Base-by-base conservation (phyloP, 768 basidiomycete genomes). In the Pisolithus tinctorius region DNA sequence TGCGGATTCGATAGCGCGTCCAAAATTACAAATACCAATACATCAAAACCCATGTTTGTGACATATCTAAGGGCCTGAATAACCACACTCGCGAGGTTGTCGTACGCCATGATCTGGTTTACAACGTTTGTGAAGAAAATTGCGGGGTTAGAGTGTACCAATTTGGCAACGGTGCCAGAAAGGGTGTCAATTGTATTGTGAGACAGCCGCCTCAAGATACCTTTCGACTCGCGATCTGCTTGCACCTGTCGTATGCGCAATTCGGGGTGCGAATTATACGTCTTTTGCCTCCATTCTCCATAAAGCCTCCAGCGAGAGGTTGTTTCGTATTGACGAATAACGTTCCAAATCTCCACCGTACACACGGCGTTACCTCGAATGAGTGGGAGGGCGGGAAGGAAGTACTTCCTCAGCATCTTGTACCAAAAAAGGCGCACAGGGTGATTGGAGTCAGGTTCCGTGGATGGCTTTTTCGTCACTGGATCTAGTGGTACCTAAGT, bases 71-170 rank as follows among this genome's bases (percentile, higher is more conserved):
- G 75, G 16, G 88, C 88, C 58, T 93, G 92, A 25, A 98, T 87
- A 40, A 97, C 87, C 20, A 93, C 90, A 39, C 78, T 79, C 9
- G 90, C 91, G 48, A 96, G 70, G 67, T 98, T 99, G 63, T 95
- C 90, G 62, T 99, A 99, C 13, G 90, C 85, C 86, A 93, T 92
- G 52, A 97, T 88, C 68, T 98, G 96, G 57, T 86, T 84, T 44
- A 99, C 84, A 0, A 88, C 91, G 55, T 89, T 88, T 23, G 79
- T 64, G 73, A 97, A 98, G 59, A 98, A 82, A 46, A 94, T 84
- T 58, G 84, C 86, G 4, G 96, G 96, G 62, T 98, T 96, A 16
- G 89, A 87, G 66, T 98, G 93, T 13, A 91, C 91, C 49, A 95
- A 71, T 69, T 98, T 97, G 11, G 91, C 94, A 25, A 98, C 83